Conservation (phyloP, 805 yeast genomes). For the Torulaspora gathmanii region DNA sequence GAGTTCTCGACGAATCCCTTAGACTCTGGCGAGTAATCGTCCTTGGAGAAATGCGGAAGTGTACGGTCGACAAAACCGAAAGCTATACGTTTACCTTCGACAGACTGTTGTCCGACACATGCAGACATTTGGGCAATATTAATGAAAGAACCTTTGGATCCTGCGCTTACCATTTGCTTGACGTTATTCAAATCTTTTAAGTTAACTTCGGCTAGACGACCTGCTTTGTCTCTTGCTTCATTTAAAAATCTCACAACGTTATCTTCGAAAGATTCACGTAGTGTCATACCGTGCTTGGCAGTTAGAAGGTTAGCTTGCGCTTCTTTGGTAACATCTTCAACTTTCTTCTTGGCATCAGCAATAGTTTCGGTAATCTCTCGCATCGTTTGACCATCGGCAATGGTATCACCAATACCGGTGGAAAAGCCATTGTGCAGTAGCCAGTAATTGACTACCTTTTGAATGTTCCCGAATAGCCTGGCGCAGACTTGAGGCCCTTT, state of each 20-base stretch:
- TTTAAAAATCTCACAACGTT: slow-evolving; percentile 91
- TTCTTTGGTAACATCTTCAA: slow-evolving; percentile 85
- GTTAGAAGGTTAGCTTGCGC: slow-evolving; percentile 85
- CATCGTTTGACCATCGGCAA: slow-evolving; percentile 97
- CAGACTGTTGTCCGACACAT: slow-evolving; percentile 99
- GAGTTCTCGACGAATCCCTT: slow-evolving; percentile 98
- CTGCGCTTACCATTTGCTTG: slow-evolving; percentile 98
- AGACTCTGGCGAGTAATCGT: slow-evolving; percentile 97
- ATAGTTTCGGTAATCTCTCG: slow-evolving; percentile 88
- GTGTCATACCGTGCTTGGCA: slow-evolving; percentile 99
- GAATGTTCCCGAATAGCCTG: slow-evolving; percentile 83
- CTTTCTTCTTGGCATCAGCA: slow-evolving; percentile 87
- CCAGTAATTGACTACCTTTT: slow-evolving; percentile 96
- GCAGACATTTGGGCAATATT: slow-evolving; percentile 99
- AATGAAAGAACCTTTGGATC: slow-evolving; percentile 98
- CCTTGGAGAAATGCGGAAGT: slow-evolving; percentile 95
- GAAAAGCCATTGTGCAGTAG: slow-evolving; percentile 94
- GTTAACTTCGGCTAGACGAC: slow-evolving; percentile 96
- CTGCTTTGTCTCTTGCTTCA: slow-evolving; percentile 98
- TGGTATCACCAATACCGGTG: slow-evolving; percentile 99
- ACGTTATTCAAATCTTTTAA: slow-evolving; percentile 92
- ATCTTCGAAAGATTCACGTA: slow-evolving; percentile 97
- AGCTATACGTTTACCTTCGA: slow-evolving; percentile 98
- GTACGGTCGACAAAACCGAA: slow-evolving; percentile 96
- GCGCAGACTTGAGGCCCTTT: slow-evolving; percentile 92